Conservation (phyloP, 345 rosid genomes). For the Rhodomyrtus tomentosa region DNA sequence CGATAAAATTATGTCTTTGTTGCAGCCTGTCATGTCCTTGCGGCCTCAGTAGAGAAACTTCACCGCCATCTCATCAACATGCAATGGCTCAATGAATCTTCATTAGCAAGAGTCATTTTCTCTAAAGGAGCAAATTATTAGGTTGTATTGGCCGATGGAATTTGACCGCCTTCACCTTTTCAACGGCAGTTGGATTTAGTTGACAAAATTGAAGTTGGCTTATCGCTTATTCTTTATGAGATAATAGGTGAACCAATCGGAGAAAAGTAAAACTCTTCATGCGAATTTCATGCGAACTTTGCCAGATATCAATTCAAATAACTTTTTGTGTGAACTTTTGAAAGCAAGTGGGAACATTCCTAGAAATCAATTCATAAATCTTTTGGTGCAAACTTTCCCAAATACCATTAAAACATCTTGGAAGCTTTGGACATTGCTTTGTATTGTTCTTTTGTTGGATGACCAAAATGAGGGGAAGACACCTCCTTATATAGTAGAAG, state of each 20-base stretch:
- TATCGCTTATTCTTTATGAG: not conserved
- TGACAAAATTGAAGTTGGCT: not conserved
- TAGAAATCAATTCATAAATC: no score
- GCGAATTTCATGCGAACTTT: not conserved
- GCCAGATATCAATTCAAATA: no score
- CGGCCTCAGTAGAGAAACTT: not conserved
- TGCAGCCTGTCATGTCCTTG: accelerated
- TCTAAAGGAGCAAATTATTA: not conserved
- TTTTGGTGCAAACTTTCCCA: no score
- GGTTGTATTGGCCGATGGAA: not conserved
- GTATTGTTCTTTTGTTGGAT: no score
- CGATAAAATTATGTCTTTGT: accelerated
- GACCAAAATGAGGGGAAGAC: no score
- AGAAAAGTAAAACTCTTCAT: not conserved
- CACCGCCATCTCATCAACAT: not conserved
- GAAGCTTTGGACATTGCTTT: no score
- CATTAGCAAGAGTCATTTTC: accelerated
- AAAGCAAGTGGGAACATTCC: no score
- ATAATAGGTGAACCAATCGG: not conserved
- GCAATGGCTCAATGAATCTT: accelerated
- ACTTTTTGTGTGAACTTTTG: not conserved
- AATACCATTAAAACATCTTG: no score
- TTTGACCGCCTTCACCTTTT: not conserved
- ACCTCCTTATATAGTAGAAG: no score
- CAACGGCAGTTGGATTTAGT: accelerated